Base-by-base conservation (phyloP, 2,329 filamentous ascomycete genomes). In the Aspergillus spinulosporus region DNA sequence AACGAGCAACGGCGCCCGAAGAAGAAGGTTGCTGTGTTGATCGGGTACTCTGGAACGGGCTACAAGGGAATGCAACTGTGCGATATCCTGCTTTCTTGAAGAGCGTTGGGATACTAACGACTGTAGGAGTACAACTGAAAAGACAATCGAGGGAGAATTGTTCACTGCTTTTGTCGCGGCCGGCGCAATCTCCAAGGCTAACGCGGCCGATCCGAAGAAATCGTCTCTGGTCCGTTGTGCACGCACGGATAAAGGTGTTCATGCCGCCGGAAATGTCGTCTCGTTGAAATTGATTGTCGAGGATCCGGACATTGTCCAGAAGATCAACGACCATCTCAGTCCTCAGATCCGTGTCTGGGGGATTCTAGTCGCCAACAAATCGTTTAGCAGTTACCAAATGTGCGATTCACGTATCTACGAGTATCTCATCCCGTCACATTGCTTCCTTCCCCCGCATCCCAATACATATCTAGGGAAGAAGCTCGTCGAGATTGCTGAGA, bases 391-490 rank as follows among this genome's bases (percentile, higher is more conserved):
- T 75, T 99, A 99, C 75, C 89, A 96, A 70, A 84, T 90, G 54
- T 97, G 93, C 75, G 94, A 99, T 74, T 96, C 92, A 28, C 83
- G 94, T 64, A 95, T 92, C 82, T 99, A 99, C 76, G 94, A 99
- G 77, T 99, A 99, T 71, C 80, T 99, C 51, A 90, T 99, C 73
- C 94, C 94, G 2, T 94, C 89, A 42, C 92, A 97, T 74, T 91
- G 89, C 55, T 89, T 99, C 64, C 78, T 99, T 32, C 94, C 94
- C 15, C 94, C 94, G 0, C 92, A 97, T 70, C 92, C 92, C 0
- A 87, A 88, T 60, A 95, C 90, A 59, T 96, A 84, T 71, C 74
- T 99, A 36, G 92, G 90, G 6, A 89, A 88, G 75, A 90, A 91
- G 69, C 78, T 96, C n/a, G 82, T 85, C n/a, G 85, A 93, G 66